These are phyloP conservation scores for Phytophthora podocarpi DNA, from an alignment of 352 stramenopile genomes.

Conservation along the genomic window DNA sequence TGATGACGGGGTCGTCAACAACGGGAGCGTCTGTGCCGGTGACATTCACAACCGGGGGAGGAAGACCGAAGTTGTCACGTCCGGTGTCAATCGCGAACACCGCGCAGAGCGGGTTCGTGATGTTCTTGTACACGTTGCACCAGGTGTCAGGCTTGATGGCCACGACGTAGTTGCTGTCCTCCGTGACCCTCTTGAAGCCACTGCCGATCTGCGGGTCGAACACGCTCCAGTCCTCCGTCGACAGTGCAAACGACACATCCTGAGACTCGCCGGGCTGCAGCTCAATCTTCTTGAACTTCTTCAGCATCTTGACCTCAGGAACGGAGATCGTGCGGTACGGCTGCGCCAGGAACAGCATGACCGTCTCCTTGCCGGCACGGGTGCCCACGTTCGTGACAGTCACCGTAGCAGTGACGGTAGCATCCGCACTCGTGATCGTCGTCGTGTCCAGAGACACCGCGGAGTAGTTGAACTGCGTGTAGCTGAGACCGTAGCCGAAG, in stretches of 20 bases:
- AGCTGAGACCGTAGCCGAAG: slow-evolving; percentile 69
- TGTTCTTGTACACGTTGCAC: slow-evolving; percentile 65
- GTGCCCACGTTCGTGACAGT: slow-evolving; percentile 73
- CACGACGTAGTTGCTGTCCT: slow-evolving; percentile 65
- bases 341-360: slow-evolving; percentile 79
- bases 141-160: slow-evolving; percentile 68
- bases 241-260: slow-evolving; percentile 45
- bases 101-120: slow-evolving; percentile 45
- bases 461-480: slow-evolving; percentile 66
- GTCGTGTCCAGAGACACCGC: slow-evolving; percentile 46
- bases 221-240: slow-evolving; percentile 55
- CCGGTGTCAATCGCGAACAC: slow-evolving; percentile 46
- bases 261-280: slow-evolving; percentile 43
- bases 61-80: slow-evolving; percentile 19
- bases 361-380: slow-evolving; percentile 63
- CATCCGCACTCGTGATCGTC: slow-evolving; percentile 31
- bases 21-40: slow-evolving; percentile 1
- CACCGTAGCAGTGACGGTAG: slow-evolving; percentile 34
- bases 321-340: slow-evolving; percentile 60
- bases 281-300: slow-evolving; percentile 79
- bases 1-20: not conserved
- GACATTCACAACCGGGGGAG: slow-evolving; percentile 6
- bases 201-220: slow-evolving; percentile 65
- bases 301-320: slow-evolving; percentile 80
- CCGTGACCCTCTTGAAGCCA: slow-evolving; percentile 58